Base-by-base conservation (phyloP, 2,329 filamentous ascomycete genomes). In the Helminthosporium solani region DNA sequence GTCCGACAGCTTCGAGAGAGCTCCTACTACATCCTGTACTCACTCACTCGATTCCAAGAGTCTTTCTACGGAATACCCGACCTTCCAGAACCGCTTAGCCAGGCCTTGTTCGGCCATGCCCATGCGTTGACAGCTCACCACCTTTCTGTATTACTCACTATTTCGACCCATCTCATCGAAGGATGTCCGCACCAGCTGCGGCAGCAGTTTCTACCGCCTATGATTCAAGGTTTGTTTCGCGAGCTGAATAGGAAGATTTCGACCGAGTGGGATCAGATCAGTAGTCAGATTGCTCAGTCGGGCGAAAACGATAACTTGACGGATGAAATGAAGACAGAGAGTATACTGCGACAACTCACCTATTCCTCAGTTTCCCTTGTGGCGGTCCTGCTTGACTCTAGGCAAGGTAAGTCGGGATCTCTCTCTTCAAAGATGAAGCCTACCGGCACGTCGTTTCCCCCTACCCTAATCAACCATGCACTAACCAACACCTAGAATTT, bases 261-360 rank as follows among this genome's bases (percentile, higher is more conserved):
- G 27, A 78, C 81, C 0, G 92, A 97, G 67, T 99, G 94, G 94
- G 82, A 86, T 50, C 82, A 83, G 54, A 83, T 96, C 59, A 77
- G 66, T 57, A 72, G 60, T 63, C 66, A 70, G 38, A 75, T 63
- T 73, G 79, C 52, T 75, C 82, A 87, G 16, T 80, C 85, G 1
- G 85, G 85, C 3, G 85, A 85, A 16, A 89, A 91, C 44, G 88
- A 88, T 49, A 73, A 76, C 44, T 74, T 99, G 42, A 88, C 88
- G 1, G 90, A 96, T 57, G 94, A 99, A 73, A 99, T 99, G 94
- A 96, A 96, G 71, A 86, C 89, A 6, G 94, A 99, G 69, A 97
- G 92, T 63, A 95, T 99, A 23, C 75, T 99, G 36, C 84, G 94
- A 16, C 90, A 96, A 67, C 79, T 97, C 40, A 96, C 92, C 0